phyloP scores from a whole-genome alignment of 1,139 yeast genomes.

The Zygosaccharomyces pseudobailii region DNA sequence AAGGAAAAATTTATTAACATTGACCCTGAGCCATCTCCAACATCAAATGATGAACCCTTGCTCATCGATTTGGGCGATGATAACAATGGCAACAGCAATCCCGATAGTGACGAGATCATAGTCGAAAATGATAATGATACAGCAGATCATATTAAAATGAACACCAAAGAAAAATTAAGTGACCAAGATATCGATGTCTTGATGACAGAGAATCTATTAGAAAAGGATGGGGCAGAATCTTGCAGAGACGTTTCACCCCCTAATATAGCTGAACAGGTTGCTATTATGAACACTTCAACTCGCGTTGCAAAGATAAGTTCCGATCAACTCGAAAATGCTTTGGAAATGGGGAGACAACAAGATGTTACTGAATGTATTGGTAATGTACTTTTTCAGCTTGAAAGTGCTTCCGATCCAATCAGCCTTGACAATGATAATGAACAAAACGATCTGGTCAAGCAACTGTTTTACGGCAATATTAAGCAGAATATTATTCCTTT shows the following conservation, averaged over 20 bases:
- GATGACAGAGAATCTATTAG: constrained; percentile 5
- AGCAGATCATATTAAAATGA: too few species aligned
- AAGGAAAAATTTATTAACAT: constrained; percentile 7
- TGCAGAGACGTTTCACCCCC: constrained; percentile 18
- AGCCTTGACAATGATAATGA: constrained; percentile 68
- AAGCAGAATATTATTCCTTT: constrained; percentile 50
- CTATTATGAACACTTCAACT: constrained; percentile 8
- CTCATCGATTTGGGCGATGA: constrained; percentile 8
- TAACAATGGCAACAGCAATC: constrained; percentile 4
- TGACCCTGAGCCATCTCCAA: constrained; percentile 2
- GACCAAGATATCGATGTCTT: constrained; percentile 7
- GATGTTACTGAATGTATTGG: constrained; percentile 97
- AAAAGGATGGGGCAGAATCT: constrained; percentile 1
- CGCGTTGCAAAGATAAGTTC: constrained; percentile 41
- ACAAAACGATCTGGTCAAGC: constrained; percentile 73
- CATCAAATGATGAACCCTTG: constrained; percentile 1
- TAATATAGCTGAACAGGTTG: constrained; percentile 13
- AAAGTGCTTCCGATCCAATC: constrained; percentile 77
- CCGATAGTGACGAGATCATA: not conserved
- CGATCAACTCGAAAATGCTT: constrained; percentile 65
- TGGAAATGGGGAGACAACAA: constrained; percentile 86
- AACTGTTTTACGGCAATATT: constrained; percentile 72
- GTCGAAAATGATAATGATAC: not conserved
- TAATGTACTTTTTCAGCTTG: constrained; percentile 86
- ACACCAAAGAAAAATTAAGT: constrained; percentile 1